A percentile compares a stretch with the other conserved stretches of the same genome.
Evolutionary conservation across 139 green algal genomes (phyloP).

Genomic region (Ettlia oleoabundans): DNA sequence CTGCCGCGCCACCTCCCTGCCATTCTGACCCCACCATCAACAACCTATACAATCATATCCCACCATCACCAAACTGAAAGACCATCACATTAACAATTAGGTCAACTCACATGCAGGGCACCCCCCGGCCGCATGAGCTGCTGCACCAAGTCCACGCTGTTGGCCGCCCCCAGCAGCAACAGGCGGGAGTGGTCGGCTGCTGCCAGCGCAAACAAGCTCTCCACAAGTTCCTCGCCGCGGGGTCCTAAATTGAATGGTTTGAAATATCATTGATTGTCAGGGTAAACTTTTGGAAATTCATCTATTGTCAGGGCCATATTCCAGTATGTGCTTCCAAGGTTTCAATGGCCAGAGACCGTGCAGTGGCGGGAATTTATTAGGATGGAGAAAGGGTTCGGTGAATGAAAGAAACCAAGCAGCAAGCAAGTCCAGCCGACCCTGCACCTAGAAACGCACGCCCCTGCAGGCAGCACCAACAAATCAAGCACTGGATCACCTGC

Average conservation of each 20-base stretch:
- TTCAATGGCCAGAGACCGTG: too few relatives aligned
- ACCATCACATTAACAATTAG: background rate
- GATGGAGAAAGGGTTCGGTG: too few relatives aligned
- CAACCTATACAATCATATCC: background rate
- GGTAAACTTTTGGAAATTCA: too few relatives aligned
- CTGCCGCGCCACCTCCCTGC: too few relatives aligned
- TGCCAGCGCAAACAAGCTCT: slow-evolving; percentile 39
- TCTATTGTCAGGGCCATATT: too few relatives aligned
- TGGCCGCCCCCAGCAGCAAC: slow-evolving; percentile 65
- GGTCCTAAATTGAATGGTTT: too few relatives aligned
- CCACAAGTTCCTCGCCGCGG: slow-evolving; percentile 44
- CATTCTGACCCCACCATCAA: background rate
- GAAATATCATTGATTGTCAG: too few relatives aligned
- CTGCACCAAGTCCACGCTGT: slow-evolving; percentile 65
- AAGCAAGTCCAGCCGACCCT: too few relatives aligned
- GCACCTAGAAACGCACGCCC: slow-evolving; percentile 17
- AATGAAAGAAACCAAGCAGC: too few relatives aligned
- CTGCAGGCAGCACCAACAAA: slow-evolving; percentile 24
- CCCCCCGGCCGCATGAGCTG: slow-evolving; percentile 38
- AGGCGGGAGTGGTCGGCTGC: slow-evolving; percentile 50
- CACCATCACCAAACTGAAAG: background rate
- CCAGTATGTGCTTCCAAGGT: too few relatives aligned
- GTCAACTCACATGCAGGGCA: slow-evolving; percentile 37
- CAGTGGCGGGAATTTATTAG: too few relatives aligned
- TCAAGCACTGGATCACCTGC: background rate